phyloP scores from a whole-genome alignment of 257 asterid genomes.

The Euphrasia confusa region DNA sequence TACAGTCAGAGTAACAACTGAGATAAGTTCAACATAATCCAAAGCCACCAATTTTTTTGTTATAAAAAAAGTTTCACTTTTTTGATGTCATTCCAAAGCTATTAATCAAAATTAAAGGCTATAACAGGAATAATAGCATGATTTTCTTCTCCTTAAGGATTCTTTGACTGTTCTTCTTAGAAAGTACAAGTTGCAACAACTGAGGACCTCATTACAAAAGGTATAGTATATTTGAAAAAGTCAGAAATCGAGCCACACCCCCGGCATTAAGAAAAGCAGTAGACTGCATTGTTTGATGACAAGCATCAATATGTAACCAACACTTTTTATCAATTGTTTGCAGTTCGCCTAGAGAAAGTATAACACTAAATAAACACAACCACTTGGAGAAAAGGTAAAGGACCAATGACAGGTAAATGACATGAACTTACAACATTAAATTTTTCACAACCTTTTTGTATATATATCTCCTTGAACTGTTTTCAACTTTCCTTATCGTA shows the following conservation, averaged over 20 bases:
- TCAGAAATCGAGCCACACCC: no score
- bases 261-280: neutral
- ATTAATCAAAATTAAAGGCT: neutral
- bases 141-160: neutral
- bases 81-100: no score
- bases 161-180: neutral
- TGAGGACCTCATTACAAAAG: neutral
- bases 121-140: neutral
- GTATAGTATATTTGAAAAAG: no score
- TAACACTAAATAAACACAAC: neutral
- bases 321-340: neutral
- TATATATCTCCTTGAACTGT: constrained; percentile 56
- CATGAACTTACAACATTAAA: constrained; percentile 17
- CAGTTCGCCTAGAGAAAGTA: neutral
- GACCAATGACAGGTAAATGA: neutral
- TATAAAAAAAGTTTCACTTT: neutral
- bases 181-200: constrained; percentile 1
- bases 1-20: constrained; percentile 17
- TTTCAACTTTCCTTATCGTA: constrained; percentile 86
- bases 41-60: neutral
- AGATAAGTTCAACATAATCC: constrained; percentile 4
- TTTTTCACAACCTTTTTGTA: constrained; percentile 74
- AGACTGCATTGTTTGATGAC: neutral
- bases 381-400: neutral
- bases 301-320: neutral